Conservation (phyloP, 306 rosid species). For the Oxytropis ochrocephala region DNA sequence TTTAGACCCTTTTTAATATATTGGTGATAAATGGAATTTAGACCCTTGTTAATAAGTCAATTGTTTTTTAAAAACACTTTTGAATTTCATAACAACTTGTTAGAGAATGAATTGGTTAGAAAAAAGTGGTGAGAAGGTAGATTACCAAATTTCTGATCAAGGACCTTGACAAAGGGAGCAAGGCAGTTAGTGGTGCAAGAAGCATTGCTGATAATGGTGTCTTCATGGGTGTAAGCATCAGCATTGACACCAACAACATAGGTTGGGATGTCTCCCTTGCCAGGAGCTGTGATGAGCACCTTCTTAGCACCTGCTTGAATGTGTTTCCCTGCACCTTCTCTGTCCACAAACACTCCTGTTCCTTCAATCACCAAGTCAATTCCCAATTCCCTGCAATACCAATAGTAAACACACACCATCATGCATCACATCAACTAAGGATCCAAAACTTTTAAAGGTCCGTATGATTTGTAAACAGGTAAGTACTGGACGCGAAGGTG, state of each 20-base stretch:
- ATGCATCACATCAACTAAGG: not conserved
- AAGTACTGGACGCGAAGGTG: too few species aligned
- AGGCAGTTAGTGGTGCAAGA: slow-evolving; percentile 99
- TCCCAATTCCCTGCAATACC: slow-evolving; percentile 58
- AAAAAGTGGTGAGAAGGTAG: not conserved
- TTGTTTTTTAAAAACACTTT: not conserved
- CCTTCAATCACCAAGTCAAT: slow-evolving; percentile 96
- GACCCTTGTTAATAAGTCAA: not conserved
- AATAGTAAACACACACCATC: not conserved
- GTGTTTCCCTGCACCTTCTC: slow-evolving; percentile 96
- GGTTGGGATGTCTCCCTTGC: slow-evolving; percentile 97
- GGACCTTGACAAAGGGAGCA: slow-evolving; percentile 98
- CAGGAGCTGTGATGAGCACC: slow-evolving; percentile 95
- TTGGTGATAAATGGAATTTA: not conserved
- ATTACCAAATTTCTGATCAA: slow-evolving; percentile 86
- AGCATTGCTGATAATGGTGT: slow-evolving; percentile 91
- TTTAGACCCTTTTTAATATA: too few species aligned
- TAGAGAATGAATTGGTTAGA: not conserved
- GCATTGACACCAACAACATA: slow-evolving; percentile 95
- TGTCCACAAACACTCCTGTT: slow-evolving; percentile 95
- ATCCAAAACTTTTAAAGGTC: too few species aligned
- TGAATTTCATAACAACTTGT: not conserved
- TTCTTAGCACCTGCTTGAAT: slow-evolving; percentile 93
- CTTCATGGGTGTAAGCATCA: slow-evolving; percentile 55
- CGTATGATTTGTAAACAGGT: too few species aligned